Base-by-base conservation (phyloP, 768 basidiomycete species). In the Tylopilus sp. region DNA sequence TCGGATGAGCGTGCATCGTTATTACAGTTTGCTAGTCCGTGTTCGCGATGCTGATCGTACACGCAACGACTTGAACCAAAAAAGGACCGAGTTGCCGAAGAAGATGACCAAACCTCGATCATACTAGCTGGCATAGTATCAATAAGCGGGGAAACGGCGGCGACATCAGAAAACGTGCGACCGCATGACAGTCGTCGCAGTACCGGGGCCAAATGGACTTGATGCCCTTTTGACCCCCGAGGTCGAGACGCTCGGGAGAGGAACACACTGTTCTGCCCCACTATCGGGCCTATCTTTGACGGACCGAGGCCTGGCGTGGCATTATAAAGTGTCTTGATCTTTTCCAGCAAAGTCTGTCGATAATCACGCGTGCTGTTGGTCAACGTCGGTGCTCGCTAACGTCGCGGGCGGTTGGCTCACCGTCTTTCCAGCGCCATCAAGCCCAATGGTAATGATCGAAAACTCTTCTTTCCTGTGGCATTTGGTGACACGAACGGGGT, bases 101-200 rank as follows among this genome's bases (percentile, higher is more conserved):
- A n/a, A n/a, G n/a, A n/a, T n/a, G n/a, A n/a, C n/a, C n/a, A n/a
- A n/a, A n/a, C n/a, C n/a, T n/a, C n/a, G n/a, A n/a, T n/a, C n/a
- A n/a, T n/a, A n/a, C n/a, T n/a, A n/a, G n/a, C n/a, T n/a, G n/a
- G n/a, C n/a, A n/a, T n/a, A n/a, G n/a, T n/a, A n/a, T n/a, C n/a
- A n/a, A n/a, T n/a, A n/a, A n/a, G n/a, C n/a, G n/a, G n/a, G n/a
- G n/a, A n/a, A n/a, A n/a, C n/a, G n/a, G n/a, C n/a, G n/a, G n/a
- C n/a, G n/a, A n/a, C n/a, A n/a, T n/a, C n/a, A n/a, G n/a, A n/a
- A n/a, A n/a, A n/a, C n/a, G n/a, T n/a, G n/a, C 92, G 41, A 98
- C 92, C 9, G 95, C 96, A 69, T 99, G 96, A 58, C 94, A 97
- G 67, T 98, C 94, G 50, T 92, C 88, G 68, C 96, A 98, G 72